Evolutionary conservation across 176 grass and related monocot species (phyloP).

Genomic region (Phyllostachys edulis): DNA sequence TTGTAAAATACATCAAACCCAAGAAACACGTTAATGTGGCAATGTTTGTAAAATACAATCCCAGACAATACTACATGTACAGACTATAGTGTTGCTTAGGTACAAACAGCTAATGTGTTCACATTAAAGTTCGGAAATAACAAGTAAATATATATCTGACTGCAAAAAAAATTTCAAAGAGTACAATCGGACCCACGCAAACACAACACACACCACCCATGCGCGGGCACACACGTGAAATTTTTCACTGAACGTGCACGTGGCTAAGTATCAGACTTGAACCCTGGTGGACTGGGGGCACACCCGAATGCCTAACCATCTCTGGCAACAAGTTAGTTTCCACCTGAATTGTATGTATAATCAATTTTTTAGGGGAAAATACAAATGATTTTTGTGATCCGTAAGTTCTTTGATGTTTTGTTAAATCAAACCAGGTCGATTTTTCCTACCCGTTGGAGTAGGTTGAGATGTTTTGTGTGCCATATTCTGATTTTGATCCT

Average conservation of each 20-base stretch:
- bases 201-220: too few relatives aligned
- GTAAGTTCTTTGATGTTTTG: not conserved
- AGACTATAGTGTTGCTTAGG: too few relatives aligned
- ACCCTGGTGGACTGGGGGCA: too few relatives aligned
- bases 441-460: not conserved
- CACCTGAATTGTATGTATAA: not conserved
- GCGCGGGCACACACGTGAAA: too few relatives aligned
- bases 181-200: too few relatives aligned
- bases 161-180: too few relatives aligned
- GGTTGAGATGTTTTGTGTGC: not conserved
- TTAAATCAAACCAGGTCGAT: too few relatives aligned
- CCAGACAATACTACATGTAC: not conserved
- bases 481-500: not conserved
- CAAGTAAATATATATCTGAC: not conserved
- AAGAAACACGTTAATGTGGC: not conserved
- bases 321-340: too few relatives aligned
- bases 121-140: not conserved
- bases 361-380: not conserved
- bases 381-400: not conserved
- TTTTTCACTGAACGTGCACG: too few relatives aligned
- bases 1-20: not conserved
- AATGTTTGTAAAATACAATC: not conserved
- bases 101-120: too few relatives aligned
- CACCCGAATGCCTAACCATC: too few relatives aligned
- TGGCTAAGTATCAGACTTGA: too few relatives aligned